Percentiles rank a stretch among this genome's conserved stretches.
These are phyloP conservation scores for Grigorovia transvaalensis DNA, from an alignment of 805 yeast species.

Conservation along the genomic window DNA sequence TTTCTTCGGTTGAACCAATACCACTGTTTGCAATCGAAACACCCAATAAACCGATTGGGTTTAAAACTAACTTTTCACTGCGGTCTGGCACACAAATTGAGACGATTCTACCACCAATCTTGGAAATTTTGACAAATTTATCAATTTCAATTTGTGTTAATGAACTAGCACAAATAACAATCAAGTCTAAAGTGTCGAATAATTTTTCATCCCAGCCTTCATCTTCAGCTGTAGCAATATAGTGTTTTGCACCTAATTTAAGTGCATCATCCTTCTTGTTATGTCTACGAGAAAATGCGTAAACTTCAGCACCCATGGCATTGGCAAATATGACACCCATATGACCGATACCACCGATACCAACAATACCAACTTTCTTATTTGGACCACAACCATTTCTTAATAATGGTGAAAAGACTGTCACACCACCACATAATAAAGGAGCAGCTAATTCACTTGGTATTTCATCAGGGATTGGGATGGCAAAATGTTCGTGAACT, in stretches of 20 bases:
- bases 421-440: constrained; percentile 67
- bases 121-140: constrained; percentile 23
- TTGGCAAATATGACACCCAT: constrained; percentile 47
- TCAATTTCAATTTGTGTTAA: constrained; percentile 32
- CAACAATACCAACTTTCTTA: constrained; percentile 42
- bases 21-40: constrained; percentile 24
- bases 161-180: constrained; percentile 40
- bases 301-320: constrained; percentile 51
- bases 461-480: constrained; percentile 50
- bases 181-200: constrained; percentile 33
- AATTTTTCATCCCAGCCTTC: constrained; percentile 31
- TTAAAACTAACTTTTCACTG: constrained; percentile 7
- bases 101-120: constrained; percentile 29
- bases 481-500: constrained; percentile 50
- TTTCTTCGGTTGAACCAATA: constrained; percentile 39
- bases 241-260: constrained; percentile 43
- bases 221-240: constrained; percentile 44
- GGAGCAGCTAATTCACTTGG: constrained; percentile 55
- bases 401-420: constrained; percentile 57
- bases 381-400: constrained; percentile 42
- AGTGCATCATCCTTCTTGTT: constrained; percentile 41
- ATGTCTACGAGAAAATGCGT: constrained; percentile 44
- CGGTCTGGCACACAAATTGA: constrained; percentile 18
- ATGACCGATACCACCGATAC: constrained; percentile 50
- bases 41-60: constrained; percentile 15